Evolutionary conservation across 805 yeast species (phyloP).

Genomic region (Maudiozyma saulgeensis): DNA sequence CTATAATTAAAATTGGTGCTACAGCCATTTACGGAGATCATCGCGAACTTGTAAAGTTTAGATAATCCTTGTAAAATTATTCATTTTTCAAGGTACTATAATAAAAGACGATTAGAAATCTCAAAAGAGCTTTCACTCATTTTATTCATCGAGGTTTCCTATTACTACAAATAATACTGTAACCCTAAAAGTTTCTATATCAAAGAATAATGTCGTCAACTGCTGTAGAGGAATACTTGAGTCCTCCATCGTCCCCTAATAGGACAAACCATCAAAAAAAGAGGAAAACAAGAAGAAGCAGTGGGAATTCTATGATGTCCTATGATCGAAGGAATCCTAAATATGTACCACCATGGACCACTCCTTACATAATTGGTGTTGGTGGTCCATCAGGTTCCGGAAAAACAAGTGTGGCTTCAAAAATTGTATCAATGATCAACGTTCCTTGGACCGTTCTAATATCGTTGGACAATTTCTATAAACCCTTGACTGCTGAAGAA

Average conservation of each 20-base stretch:
- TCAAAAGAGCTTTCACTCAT: too few relatives aligned
- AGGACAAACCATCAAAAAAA: neutral
- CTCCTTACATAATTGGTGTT: conserved; percentile 78
- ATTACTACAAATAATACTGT: neutral
- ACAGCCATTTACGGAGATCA: neutral
- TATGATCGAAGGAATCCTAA: conserved; percentile 5
- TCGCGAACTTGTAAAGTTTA: neutral
- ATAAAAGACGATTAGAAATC: too few relatives aligned
- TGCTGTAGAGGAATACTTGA: neutral
- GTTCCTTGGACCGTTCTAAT: conserved; percentile 92
- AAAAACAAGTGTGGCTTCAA: conserved; percentile 82
- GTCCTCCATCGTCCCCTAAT: neutral
- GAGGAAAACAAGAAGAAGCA: neutral
- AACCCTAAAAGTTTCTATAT: neutral
- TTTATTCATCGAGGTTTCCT: too few relatives aligned
- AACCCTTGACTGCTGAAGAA: conserved; percentile 56
- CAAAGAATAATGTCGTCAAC: neutral
- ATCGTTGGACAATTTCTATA: conserved; percentile 86
- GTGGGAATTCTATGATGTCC: conserved; percentile 9
- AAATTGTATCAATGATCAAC: conserved; percentile 64
- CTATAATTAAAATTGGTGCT: too few relatives aligned
- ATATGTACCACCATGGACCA: conserved; percentile 80
- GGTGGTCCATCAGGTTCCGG: conserved; percentile 89
- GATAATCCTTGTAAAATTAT: neutral
- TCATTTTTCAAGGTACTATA: too few relatives aligned